Percentiles rank a stretch among this genome's conserved stretches.
These are phyloP conservation scores for Xylariaceae sp. DNA, from an alignment of 2,329 filamentous ascomycete species.

Conservation along the genomic window DNA sequence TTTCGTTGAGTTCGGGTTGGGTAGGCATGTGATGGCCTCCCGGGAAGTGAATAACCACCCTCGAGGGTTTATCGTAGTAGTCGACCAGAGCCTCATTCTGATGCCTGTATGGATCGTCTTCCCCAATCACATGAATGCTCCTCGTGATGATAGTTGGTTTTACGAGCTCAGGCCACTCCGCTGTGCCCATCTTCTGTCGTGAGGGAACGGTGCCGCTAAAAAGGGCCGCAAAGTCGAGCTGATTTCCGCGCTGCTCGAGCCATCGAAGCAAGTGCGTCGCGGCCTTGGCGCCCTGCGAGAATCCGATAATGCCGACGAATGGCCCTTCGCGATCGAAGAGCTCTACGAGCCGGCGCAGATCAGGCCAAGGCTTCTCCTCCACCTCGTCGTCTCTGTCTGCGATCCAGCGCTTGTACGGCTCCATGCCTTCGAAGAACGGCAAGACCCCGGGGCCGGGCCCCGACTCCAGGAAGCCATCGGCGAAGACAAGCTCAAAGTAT, in stretches of 20 bases:
- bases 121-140: conserved; percentile 15
- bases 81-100: conserved; percentile 15
- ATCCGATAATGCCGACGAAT: conserved; percentile 14
- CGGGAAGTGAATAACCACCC: conserved; percentile 8
- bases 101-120: conserved; percentile 12
- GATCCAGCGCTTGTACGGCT: conserved; percentile 19
- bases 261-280: conserved; percentile 12
- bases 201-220: conserved; percentile 13
- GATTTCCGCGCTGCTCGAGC: conserved; percentile 15
- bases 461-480: conserved; percentile 15
- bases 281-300: conserved; percentile 15
- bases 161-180: conserved; percentile 11
- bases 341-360: conserved; percentile 9
- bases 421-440: conserved; percentile 22
- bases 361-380: conserved; percentile 10
- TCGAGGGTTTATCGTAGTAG: conserved; percentile 10
- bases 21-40: conserved; percentile 16
- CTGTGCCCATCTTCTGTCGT: conserved; percentile 3
- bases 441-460: conserved; percentile 17
- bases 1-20: conserved; percentile 8
- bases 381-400: conserved; percentile 6
- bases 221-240: conserved; percentile 12
- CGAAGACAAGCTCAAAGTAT: conserved; percentile 18
- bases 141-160: conserved; percentile 12
- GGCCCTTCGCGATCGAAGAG: conserved; percentile 12